Evolutionary conservation across 78 protist species (phyloP).

Genomic region (Polysphondylium violaceum): DNA sequence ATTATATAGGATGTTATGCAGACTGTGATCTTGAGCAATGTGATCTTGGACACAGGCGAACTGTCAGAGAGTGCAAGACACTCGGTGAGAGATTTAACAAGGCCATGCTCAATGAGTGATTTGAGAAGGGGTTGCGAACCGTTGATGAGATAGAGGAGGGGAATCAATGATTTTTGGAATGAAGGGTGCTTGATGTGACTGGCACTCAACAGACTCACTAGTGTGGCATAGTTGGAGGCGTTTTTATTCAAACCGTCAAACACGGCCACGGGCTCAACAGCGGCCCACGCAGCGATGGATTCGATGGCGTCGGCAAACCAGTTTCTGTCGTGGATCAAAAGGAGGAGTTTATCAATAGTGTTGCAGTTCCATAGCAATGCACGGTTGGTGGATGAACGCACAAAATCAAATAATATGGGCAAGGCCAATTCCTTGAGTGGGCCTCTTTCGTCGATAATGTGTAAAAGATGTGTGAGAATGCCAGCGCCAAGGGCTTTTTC

Average conservation of each 20-base stretch:
- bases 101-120: conserved; percentile 43
- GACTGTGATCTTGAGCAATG: conserved; percentile 53
- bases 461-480: conserved; percentile 39
- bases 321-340: conserved; percentile 28
- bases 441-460: conserved; percentile 42
- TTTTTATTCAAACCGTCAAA: conserved; percentile 10
- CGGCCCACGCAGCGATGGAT: conserved; percentile 72
- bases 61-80: conserved; percentile 38
- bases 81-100: conserved; percentile 2
- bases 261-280: conserved; percentile 24
- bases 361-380: conserved; percentile 44
- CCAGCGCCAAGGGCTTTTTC: conserved; percentile 57
- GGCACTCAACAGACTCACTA: conserved; percentile 9
- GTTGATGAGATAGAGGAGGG: conserved; percentile 29
- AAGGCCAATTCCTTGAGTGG: conserved; percentile 73
- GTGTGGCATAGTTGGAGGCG: neutral
- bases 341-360: conserved; percentile 24
- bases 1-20: conserved; percentile 1
- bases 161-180: conserved; percentile 68
- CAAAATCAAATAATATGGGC: conserved; percentile 71
- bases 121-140: conserved; percentile 18
- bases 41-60: conserved; percentile 65
- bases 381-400: conserved; percentile 27
- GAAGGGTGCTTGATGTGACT: conserved; percentile 69
- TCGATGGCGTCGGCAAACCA: conserved; percentile 81